Evolutionary conservation across 345 rosid species (phyloP), one percentile per base, ranked within the genome.

Genomic region (Tarenaya hassleriana): DNA sequence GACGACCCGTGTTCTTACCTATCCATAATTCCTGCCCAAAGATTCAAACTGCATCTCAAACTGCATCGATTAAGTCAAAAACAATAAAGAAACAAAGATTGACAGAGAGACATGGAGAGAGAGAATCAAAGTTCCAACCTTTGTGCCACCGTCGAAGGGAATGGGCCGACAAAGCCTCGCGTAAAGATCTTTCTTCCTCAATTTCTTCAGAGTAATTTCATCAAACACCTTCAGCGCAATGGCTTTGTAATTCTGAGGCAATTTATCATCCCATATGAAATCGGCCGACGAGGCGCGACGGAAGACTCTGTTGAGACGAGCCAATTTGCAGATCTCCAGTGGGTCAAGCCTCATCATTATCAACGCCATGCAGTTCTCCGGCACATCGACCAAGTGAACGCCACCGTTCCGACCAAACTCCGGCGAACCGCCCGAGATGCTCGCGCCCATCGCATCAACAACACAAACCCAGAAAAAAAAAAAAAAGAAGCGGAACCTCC

Each of bases 1-100:
- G 79, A 50, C 86, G 73, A 32, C 98, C 96, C 1, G 94, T 84
- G 44, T 80, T 92, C 68, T 76, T 86, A 57, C 87, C 98, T 64
- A 91, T 56, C 98, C 96, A 91, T 35, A 79, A 71, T 55, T 84
- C 98, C 98, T 91, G 77, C 27, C 7, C 47, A 56, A 13, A 10
- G 48, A 59, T 46, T 44, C 7, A 35, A 39, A 39, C 17, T 44
- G 10, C 18, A 24, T 24, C 16, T 3, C 13, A 16, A 53, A n/a
- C n/a, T n/a, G n/a, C n/a, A n/a, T n/a, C n/a, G n/a, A n/a, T n/a
- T n/a, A n/a, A n/a, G n/a, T n/a, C n/a, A n/a, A n/a, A n/a, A n/a
- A n/a, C n/a, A n/a, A n/a, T n/a, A n/a, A n/a, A n/a, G n/a, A n/a
- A n/a, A n/a, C n/a, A 15, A 13, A 39, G 7, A 43, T 33, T 51